Conservation (phyloP, 2,329 filamentous ascomycete genomes). For the Amylocarpus encephaloides region DNA sequence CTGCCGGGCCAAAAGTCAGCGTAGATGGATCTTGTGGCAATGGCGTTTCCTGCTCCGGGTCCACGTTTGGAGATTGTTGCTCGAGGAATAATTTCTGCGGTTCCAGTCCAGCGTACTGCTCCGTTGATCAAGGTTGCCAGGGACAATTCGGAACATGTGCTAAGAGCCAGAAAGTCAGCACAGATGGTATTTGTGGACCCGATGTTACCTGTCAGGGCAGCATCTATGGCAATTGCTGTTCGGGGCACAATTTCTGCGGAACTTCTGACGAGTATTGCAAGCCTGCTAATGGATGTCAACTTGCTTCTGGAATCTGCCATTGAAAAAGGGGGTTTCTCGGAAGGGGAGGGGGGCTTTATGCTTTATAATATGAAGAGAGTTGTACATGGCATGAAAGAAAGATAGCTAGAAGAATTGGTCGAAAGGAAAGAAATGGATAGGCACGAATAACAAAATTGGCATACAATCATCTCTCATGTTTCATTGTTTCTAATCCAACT, state of each 20-base stretch:
- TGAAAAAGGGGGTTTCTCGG: background rate
- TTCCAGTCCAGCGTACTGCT: background rate
- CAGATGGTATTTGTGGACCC: conserved; percentile 14
- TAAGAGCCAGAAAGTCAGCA: conserved; percentile 4
- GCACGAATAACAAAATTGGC: background rate
- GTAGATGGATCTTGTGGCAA: conserved; percentile 2
- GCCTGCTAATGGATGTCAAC: conserved; percentile 2
- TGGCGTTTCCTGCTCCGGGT: background rate
- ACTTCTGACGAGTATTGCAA: conserved; percentile 11
- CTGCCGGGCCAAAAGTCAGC: background rate
- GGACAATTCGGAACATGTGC: background rate
- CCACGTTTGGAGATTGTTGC: conserved; percentile 1
- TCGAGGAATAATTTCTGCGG: background rate
- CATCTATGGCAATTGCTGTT: conserved; percentile 17
- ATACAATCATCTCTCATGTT: too few relatives aligned
- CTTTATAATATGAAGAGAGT: background rate
- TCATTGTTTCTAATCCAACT: background rate
- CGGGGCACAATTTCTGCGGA: conserved; percentile 15
- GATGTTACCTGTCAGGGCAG: conserved; percentile 9
- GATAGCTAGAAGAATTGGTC: too few relatives aligned
- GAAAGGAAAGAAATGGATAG: background rate
- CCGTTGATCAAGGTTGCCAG: background rate
- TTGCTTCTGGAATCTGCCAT: conserved; percentile 4
- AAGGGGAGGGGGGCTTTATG: too few relatives aligned
- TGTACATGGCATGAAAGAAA: background rate